These are phyloP conservation scores for Candida xiaguanensis DNA, from an alignment of 805 yeast species.

Conservation along the genomic window DNA sequence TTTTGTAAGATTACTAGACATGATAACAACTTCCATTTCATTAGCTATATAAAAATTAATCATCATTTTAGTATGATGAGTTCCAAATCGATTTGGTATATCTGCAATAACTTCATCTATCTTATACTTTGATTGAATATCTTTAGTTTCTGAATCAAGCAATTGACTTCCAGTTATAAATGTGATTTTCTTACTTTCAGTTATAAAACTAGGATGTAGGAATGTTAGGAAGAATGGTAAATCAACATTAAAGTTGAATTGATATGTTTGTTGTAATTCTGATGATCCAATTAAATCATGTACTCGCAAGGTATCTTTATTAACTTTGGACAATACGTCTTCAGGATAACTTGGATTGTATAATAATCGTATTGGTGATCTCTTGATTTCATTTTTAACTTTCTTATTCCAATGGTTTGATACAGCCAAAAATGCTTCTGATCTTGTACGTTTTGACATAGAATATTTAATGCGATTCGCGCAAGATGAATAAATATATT, in stretches of 20 bases:
- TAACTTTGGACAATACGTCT: constrained; percentile 12
- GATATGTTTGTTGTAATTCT: constrained; percentile 33
- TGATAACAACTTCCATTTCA: constrained; percentile 48
- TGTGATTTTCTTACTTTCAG: constrained; percentile 18
- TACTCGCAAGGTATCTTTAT: constrained; percentile 25
- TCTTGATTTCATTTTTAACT: constrained; percentile 2
- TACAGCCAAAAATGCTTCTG: constrained; percentile 22
- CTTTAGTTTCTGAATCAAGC: constrained; percentile 11
- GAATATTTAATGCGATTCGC: not conserved
- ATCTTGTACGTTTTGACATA: constrained; percentile 3
- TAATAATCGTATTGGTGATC: constrained; percentile 22
- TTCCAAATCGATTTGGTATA: constrained; percentile 32
- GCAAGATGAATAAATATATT: too few relatives aligned
- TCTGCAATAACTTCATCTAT: constrained; percentile 30
- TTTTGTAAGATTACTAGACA: constrained; percentile 56
- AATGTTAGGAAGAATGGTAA: constrained; percentile 34
- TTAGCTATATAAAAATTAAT: constrained; percentile 49
- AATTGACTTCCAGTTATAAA: constrained; percentile 28
- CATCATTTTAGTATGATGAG: constrained; percentile 69
- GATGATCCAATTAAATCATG: constrained; percentile 26
- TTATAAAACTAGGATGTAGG: constrained; percentile 22
- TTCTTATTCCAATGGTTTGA: constrained; percentile 22
- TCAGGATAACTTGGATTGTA: constrained; percentile 25
- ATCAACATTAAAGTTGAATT: constrained; percentile 49
- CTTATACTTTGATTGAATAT: constrained; percentile 17